Base-by-base conservation (phyloP, 202 grass and related monocot species). In the Zizania palustris region DNA sequence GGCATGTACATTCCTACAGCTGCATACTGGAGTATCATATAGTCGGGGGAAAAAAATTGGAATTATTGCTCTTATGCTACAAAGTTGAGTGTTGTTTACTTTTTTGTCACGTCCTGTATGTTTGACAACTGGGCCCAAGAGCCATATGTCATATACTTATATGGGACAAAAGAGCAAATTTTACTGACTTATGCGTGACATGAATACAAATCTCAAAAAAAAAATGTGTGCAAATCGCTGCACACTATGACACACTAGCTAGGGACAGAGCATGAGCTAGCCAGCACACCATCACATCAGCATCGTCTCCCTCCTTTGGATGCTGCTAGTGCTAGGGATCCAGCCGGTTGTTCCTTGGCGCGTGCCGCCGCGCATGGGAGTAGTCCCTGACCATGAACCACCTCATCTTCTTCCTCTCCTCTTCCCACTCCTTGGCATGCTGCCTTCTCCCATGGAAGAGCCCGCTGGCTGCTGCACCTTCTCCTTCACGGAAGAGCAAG, bases 361-460 rank as follows among this genome's bases (percentile, higher is more conserved):
- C 71, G 69, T 84, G 85, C 63, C 64, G 85, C 75, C 49, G 71
- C 34, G 63, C 75, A 7, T 14, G 46, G 14, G 80, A 49, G 75
- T 88, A 88, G 70, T 88, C 80, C 85, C 41, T 88, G 39, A 65
- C 83, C 80, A 88, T 58, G 80, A 88, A 83, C 85, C 80, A 84
- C 63, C 80, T 56, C 80, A 84, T 79, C 70, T 58, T 79, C 80
- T 80, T 84, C 80, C 80, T 84, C 75, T 88, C 85, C 40, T 88
- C 85, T 0, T 70, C 56, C 80, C 85, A 88, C 13, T 88, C 56
- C 56, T 63, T 45, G 13, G 70, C 75, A 46, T 88, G 80, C 75
- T 79, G 79, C 79, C 58, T 84, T 50, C 75, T 70, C 16, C 14
- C 80, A 48, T 49, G 71, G 18, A 11, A 36, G 22, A 68, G n/a